A percentile compares a stretch with the other conserved stretches of the same genome.
Evolutionary conservation across 495 filamentous ascomycete genomes (phyloP).

Genomic region (Haplographium delicatum): DNA sequence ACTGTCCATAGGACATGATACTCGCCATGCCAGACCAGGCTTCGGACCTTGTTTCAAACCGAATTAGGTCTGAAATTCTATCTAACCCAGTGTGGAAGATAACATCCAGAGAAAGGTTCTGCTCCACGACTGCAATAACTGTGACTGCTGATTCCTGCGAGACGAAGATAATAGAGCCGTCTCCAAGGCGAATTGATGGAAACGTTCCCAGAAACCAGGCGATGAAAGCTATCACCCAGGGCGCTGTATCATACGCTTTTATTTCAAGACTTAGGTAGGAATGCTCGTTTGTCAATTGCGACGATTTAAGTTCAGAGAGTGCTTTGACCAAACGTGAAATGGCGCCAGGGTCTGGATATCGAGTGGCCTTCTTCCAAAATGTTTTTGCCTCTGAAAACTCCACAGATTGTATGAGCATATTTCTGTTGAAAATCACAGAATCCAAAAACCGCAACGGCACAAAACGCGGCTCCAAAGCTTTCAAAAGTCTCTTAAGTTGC

Average conservation of each 20-base stretch:
- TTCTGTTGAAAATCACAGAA: no score
- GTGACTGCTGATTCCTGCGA: background rate
- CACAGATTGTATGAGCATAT: background rate
- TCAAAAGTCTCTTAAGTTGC: conserved; percentile 1
- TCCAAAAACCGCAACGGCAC: background rate
- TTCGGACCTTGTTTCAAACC: background rate
- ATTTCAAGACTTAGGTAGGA: background rate
- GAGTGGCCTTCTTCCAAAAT: background rate
- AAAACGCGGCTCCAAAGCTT: background rate
- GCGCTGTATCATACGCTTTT: background rate
- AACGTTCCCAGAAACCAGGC: background rate
- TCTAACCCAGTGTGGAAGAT: background rate
- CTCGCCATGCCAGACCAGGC: background rate
- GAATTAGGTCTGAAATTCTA: background rate
- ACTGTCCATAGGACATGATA: background rate
- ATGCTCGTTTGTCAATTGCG: background rate
- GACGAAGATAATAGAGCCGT: background rate
- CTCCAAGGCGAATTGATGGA: background rate
- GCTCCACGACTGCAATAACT: background rate
- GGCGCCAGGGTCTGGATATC: background rate
- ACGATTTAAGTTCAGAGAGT: background rate
- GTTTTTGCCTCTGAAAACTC: background rate
- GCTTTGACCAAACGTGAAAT: background rate
- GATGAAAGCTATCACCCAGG: background rate
- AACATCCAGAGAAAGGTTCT: background rate